Conservation (phyloP, 345 rosid species). For the Linum tenue region DNA sequence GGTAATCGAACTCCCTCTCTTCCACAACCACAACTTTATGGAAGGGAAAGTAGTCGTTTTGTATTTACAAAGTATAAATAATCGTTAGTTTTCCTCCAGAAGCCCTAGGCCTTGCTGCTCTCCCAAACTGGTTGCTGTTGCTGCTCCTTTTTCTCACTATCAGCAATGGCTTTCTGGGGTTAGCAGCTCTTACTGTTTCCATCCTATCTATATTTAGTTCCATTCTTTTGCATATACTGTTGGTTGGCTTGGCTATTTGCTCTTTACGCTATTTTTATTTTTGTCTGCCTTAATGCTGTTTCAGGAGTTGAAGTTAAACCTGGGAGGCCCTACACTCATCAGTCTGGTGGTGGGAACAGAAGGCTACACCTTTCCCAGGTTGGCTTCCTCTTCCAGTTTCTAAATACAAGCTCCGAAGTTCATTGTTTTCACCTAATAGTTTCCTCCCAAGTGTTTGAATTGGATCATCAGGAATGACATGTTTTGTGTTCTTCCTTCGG, state of each 20-base stretch:
- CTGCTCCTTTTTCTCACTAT: too few species aligned
- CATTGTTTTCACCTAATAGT: neutral
- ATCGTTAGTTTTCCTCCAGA: neutral
- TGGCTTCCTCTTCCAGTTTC: neutral
- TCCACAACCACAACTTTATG: too few species aligned
- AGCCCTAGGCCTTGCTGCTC: neutral
- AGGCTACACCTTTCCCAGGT: slow-evolving; percentile 75
- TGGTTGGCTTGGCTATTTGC: neutral
- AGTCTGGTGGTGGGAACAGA: slow-evolving; percentile 15
- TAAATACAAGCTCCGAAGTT: neutral
- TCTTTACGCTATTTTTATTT: neutral
- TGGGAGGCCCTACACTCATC: slow-evolving; percentile 44
- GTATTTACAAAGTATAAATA: too few species aligned
- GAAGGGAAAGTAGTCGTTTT: too few species aligned
- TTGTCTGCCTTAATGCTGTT: neutral
- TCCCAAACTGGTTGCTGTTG: too few species aligned
- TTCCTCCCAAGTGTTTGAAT: neutral
- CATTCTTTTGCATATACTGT: neutral
- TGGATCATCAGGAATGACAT: neutral
- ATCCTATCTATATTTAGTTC: neutral
- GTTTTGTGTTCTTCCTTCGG: neutral
- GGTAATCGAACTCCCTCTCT: too few species aligned
- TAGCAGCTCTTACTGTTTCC: neutral
- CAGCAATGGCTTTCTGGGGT: slow-evolving; percentile 11
- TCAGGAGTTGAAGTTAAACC: slow-evolving; percentile 66